Base-by-base conservation (phyloP, 1,284 basidiomycete species). In the Cutaneotrichosporon sp. region DNA sequence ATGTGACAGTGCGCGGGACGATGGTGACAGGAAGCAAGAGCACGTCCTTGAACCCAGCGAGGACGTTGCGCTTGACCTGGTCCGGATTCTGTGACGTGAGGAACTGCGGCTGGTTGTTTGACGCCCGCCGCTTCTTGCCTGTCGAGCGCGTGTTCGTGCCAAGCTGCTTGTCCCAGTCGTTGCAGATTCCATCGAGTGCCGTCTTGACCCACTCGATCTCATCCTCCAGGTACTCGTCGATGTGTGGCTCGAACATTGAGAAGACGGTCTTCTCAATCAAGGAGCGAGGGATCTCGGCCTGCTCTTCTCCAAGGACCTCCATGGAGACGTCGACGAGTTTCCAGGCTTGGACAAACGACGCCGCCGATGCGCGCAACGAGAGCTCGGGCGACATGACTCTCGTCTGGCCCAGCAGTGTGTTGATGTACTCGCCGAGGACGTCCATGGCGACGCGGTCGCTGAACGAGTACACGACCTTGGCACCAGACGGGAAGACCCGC, bases 221-320 rank as follows among this genome's bases (percentile, higher is more conserved):
- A 72, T 97, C 92, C 63, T 92, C 89, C 3, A 99, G 87, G 72
- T 99, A 99, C 71, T 97, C 95, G 73, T 95, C 93, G 89, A 98
- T 93, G 75, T 95, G 90, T 3, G 84, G 81, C 76, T 97, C 94
- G 73, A 97, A 99, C 91, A 97, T 95, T 46, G 84, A 84, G 75
- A 91, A 95, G 11, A 95, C 84, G 51, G 95, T 86, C 73, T 93
- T 89, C 71, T 97, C 91, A 0, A 89, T 88, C 43, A 81, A 81
- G 5, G 80, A 82, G 47, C 75, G 72, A 8, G 81, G 79, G 6
- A 71, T 67, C 16, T 83, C 79, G 29, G 63, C 47, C 78, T 74
- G 60, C 6, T 70, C 59, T 2, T 68, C 61, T 3, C 69, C 71
- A 0, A 74, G 56, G 18, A 75, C 69, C 49, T 84, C 77, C 67